These are phyloP conservation scores for Diutina ranongensis DNA, from an alignment of 1,139 yeast genomes.

Conservation along the genomic window DNA sequence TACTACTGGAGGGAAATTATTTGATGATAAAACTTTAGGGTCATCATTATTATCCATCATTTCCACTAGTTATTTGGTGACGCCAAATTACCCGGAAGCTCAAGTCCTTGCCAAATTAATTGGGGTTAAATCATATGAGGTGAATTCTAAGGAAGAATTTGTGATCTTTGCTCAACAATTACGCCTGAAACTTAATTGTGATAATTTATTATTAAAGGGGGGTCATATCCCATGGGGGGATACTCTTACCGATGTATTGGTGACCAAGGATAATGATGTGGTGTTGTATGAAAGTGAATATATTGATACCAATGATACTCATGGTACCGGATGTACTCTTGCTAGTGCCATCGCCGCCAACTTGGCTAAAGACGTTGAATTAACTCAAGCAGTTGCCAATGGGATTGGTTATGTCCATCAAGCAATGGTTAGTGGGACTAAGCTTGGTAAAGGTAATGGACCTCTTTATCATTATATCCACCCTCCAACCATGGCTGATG, in stretches of 20 bases:
- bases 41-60: slow-evolving; percentile 36
- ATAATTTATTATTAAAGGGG: slow-evolving; percentile 63
- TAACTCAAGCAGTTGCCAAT: slow-evolving; percentile 39
- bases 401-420: slow-evolving; percentile 57
- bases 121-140: slow-evolving; percentile 13
- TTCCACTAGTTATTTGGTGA: slow-evolving; percentile 46
- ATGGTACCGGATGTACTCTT: slow-evolving; percentile 89
- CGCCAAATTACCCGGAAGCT: slow-evolving; percentile 75
- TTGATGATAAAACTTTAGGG: slow-evolving; percentile 36
- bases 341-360: slow-evolving; percentile 75
- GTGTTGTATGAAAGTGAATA: slow-evolving; percentile 36
- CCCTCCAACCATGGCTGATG: background rate
- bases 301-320: slow-evolving; percentile 47
- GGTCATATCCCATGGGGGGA: slow-evolving; percentile 58
- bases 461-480: slow-evolving; percentile 51
- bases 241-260: slow-evolving; percentile 13
- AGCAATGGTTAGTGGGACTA: slow-evolving; percentile 35
- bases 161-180: slow-evolving; percentile 31
- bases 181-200: slow-evolving; percentile 29
- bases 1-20: slow-evolving; percentile 57
- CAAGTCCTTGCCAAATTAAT: slow-evolving; percentile 19
- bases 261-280: background rate
- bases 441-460: slow-evolving; percentile 53
- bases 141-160: slow-evolving; percentile 20
- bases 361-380: slow-evolving; percentile 40